phyloP scores from a whole-genome alignment of 2,329 filamentous ascomycete species.

The Zalaria obscura region DNA sequence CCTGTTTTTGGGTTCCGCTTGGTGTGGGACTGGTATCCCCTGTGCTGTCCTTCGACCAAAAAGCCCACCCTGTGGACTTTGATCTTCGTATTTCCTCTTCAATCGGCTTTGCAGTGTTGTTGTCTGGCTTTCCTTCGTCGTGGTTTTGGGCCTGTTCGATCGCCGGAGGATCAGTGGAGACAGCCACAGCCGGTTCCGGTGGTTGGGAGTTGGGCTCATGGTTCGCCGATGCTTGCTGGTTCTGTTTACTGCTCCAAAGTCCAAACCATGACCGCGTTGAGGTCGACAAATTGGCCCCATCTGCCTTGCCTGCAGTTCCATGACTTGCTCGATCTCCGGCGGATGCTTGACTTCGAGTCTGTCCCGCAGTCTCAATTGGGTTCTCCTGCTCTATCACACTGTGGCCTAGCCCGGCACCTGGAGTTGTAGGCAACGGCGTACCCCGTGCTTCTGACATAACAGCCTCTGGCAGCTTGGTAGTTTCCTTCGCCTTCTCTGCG shows the following conservation, averaged over 20 bases:
- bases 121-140: neutral
- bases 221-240: slow-evolving; percentile 18
- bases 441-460: slow-evolving; percentile 21
- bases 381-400: neutral
- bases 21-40: slow-evolving; percentile 40
- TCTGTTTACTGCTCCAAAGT: slow-evolving; percentile 33
- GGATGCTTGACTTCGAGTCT: too few species aligned
- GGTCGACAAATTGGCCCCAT: neutral
- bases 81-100: slow-evolving; percentile 12
- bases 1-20: slow-evolving; percentile 42
- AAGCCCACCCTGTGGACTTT: slow-evolving; percentile 58
- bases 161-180: slow-evolving; percentile 4
- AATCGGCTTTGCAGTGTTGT: neutral
- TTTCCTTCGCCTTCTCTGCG: slow-evolving; percentile 21
- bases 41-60: slow-evolving; percentile 45
- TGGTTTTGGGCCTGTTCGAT: slow-evolving; percentile 4
- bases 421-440: slow-evolving; percentile 25
- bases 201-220: slow-evolving; percentile 10
- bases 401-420: slow-evolving; percentile 1
- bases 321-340: too few species aligned
- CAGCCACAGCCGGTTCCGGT: slow-evolving; percentile 5
- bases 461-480: slow-evolving; percentile 8
- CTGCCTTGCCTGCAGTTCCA: too few species aligned
- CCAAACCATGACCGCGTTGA: slow-evolving; percentile 32
- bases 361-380: neutral